These are phyloP conservation scores for Stephanodiscus minutulus DNA, from an alignment of 108 stramenopile genomes.

Conservation along the genomic window DNA sequence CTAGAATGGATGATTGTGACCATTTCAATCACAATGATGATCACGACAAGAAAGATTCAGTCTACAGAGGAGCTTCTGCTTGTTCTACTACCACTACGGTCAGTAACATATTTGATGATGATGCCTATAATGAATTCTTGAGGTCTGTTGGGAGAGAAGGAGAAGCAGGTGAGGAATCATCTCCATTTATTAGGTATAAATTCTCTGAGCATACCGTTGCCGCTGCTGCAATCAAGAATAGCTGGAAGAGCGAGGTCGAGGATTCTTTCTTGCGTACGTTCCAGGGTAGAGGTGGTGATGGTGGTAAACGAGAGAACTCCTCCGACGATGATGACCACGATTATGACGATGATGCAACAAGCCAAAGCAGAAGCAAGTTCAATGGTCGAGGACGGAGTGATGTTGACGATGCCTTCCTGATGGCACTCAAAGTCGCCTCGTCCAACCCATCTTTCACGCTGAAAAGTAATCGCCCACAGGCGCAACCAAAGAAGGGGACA, in stretches of 20 bases:
- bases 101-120: not conserved
- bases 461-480: not conserved
- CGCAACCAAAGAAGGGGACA: not conserved
- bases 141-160: not conserved
- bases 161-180: not conserved
- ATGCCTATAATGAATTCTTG: not conserved
- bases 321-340: not conserved
- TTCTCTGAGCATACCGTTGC: not conserved
- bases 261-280: not conserved
- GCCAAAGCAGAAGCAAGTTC: not conserved
- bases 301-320: too few relatives aligned
- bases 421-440: conserved; percentile 6
- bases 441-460: conserved; percentile 2
- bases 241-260: not conserved
- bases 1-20: not conserved
- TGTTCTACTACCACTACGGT: not conserved
- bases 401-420: conserved; percentile 12
- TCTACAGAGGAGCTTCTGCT: not conserved
- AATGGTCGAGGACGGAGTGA: not conserved
- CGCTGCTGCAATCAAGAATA: not conserved
- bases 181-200: not conserved
- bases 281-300: not conserved
- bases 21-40: not conserved
- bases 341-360: not conserved
- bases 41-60: not conserved